A percentile compares a stretch with the other conserved stretches of the same genome.
phyloP scores from a whole-genome alignment of 2,329 filamentous ascomycete genomes.

The Tolypocladium sp. region DNA sequence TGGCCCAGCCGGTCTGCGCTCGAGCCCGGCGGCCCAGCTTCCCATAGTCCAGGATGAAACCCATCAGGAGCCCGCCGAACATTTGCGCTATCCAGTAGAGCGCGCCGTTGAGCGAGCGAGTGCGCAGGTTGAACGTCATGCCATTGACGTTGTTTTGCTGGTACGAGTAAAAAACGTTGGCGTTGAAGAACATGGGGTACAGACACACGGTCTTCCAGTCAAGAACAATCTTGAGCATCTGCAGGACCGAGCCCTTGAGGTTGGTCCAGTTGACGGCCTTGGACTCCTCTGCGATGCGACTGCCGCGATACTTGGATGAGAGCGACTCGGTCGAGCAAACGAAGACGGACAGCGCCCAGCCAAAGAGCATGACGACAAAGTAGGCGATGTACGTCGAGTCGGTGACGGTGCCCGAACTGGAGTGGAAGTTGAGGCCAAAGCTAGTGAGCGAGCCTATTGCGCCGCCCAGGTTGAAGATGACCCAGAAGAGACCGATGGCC shows the following conservation, averaged over 20 bases:
- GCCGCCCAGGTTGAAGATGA: conserved; percentile 37
- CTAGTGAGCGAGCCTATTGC: conserved; percentile 31
- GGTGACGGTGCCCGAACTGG: conserved; percentile 31
- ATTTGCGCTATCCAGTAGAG: conserved; percentile 49
- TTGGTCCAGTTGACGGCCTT: conserved; percentile 26
- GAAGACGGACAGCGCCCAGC: conserved; percentile 36
- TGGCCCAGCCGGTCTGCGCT: conserved; percentile 34
- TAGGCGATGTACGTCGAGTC: conserved; percentile 41
- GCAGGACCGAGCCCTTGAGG: conserved; percentile 24
- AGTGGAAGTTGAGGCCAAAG: conserved; percentile 27
- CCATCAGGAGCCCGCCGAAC: conserved; percentile 38
- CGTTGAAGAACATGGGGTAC: conserved; percentile 43
- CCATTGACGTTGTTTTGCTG: conserved; percentile 47
- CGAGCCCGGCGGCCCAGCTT: conserved; percentile 32
- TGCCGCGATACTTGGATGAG: conserved; percentile 21
- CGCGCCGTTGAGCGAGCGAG: conserved; percentile 41
- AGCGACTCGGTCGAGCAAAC: conserved; percentile 37
- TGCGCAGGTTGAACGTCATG: conserved; percentile 42
- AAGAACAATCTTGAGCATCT: conserved; percentile 19
- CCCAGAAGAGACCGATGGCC: conserved; percentile 33
- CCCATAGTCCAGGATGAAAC: conserved; percentile 31
- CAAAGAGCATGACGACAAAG: conserved; percentile 38
- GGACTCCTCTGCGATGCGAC: conserved; percentile 23
- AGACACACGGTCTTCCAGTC: conserved; percentile 34
- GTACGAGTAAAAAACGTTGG: conserved; percentile 47